Conservation (phyloP, 805 yeast genomes). For the Trichomonascus vanleenenianus region DNA sequence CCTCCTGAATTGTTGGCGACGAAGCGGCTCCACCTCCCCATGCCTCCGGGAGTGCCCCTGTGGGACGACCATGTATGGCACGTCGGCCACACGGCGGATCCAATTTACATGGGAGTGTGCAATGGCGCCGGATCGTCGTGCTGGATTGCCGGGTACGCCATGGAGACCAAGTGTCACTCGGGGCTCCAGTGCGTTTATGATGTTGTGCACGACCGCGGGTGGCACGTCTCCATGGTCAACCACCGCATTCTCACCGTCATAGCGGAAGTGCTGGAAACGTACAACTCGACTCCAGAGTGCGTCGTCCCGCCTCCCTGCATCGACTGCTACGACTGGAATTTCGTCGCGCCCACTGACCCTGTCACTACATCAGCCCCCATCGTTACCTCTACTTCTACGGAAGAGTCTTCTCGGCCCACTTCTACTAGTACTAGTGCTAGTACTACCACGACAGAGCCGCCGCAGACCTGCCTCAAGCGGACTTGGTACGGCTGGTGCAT, state of each 20-base stretch:
- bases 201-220: constrained; percentile 79
- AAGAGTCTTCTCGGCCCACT: constrained; percentile 4
- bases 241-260: constrained; percentile 89
- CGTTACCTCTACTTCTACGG: constrained; percentile 3
- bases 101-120: constrained; percentile 93
- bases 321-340: constrained; percentile 88
- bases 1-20: constrained; percentile 89
- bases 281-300: constrained; percentile 74
- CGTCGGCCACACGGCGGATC: constrained; percentile 95
- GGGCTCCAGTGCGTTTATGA: constrained; percentile 86
- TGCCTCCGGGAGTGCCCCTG: constrained; percentile 81
- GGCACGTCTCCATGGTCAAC: constrained; percentile 81
- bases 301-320: constrained; percentile 71
- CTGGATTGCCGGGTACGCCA: constrained; percentile 88
- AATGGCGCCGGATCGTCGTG: constrained; percentile 89
- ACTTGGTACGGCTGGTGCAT: constrained; percentile 65
- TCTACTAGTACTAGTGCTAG: constrained; percentile 9
- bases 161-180: constrained; percentile 93
- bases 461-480: constrained; percentile 44
- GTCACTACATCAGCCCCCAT: neutral
- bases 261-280: constrained; percentile 62
- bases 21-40: constrained; percentile 76
- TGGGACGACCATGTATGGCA: constrained; percentile 86
- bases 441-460: constrained; percentile 20
- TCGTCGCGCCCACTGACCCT: constrained; percentile 29